Percentiles rank a stretch among this genome's conserved stretches.
phyloP scores from a whole-genome alignment of 345 rosid species.

The Citropsis articulata region DNA sequence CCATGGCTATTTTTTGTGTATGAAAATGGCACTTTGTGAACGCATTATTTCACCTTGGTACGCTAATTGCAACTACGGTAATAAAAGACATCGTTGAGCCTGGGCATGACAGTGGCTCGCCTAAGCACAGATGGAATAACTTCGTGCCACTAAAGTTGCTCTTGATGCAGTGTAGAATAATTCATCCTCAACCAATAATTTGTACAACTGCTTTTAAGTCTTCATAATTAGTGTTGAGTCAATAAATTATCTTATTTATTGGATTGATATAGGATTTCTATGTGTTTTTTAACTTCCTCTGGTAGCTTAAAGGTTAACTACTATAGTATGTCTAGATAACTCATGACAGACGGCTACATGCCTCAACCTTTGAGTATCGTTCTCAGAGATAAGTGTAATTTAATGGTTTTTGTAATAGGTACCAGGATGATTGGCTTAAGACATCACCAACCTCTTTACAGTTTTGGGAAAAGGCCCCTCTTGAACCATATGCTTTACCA shows the following conservation, averaged over 20 bases:
- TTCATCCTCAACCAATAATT: background rate
- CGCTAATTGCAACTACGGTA: background rate
- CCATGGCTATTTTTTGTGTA: background rate
- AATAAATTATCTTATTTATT: background rate
- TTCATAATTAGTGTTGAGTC: background rate
- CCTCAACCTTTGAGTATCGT: background rate
- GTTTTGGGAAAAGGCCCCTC: slow-evolving; percentile 97
- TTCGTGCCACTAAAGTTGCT: background rate
- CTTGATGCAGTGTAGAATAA: background rate
- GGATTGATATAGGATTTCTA: background rate
- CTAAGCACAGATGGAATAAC: background rate
- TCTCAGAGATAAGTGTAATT: background rate
- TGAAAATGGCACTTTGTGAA: background rate
- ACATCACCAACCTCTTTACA: slow-evolving; percentile 77
- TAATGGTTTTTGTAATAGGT: slow-evolving; percentile 43
- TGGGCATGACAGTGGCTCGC: background rate
- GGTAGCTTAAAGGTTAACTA: background rate
- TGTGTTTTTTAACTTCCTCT: background rate
- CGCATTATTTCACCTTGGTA: background rate
- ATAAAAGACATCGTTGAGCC: background rate
- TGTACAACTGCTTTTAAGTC: background rate
- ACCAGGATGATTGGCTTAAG: slow-evolving; percentile 99
- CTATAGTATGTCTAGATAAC: background rate
- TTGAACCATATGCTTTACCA: slow-evolving; percentile 87
- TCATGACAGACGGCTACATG: background rate